Percentiles rank a stretch among this genome's conserved stretches.
Evolutionary conservation across 352 stramenopile genomes (phyloP).

Genomic region (Elongisporangium anandrum): DNA sequence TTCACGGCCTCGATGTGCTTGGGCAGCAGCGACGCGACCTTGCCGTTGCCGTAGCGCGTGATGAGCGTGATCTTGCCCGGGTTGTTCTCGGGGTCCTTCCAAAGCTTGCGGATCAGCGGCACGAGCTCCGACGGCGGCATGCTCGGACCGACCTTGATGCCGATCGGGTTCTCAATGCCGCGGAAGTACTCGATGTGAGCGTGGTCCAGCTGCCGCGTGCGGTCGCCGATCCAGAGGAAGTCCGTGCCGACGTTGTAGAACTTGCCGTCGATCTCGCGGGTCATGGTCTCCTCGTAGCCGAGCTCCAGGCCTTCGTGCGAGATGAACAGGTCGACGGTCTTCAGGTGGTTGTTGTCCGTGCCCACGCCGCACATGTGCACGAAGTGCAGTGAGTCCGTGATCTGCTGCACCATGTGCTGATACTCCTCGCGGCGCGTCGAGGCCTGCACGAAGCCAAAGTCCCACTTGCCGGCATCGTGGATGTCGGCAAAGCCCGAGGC

Average conservation of each 20-base stretch:
- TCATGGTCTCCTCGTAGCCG: constrained; percentile 98
- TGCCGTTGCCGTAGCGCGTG: constrained; percentile 96
- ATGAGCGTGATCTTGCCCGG: constrained; percentile 97
- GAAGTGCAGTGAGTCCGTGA: constrained; percentile 97
- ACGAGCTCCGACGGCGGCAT: constrained; percentile 94
- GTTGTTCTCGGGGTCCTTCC: constrained; percentile 89
- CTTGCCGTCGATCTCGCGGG: constrained; percentile 90
- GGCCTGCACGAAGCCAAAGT: constrained; percentile 97
- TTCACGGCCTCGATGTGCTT: constrained; percentile 96
- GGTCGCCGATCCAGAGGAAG: constrained; percentile 99
- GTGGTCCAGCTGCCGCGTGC: constrained; percentile 96
- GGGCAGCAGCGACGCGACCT: constrained; percentile 91
- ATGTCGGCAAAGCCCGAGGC: constrained; percentile 97
- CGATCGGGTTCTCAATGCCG: constrained; percentile 97
- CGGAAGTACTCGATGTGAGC: constrained; percentile 98
- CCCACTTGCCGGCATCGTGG: constrained; percentile 95
- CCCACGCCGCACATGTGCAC: constrained; percentile 94
- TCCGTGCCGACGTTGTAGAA: constrained; percentile 98
- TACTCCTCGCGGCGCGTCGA: constrained; percentile 92
- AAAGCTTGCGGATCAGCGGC: constrained; percentile 94
- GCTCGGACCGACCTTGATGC: constrained; percentile 97
- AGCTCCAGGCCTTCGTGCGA: constrained; percentile 98
- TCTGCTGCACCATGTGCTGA: constrained; percentile 95
- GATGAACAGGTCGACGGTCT: constrained; percentile 96
- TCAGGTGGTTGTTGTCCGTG: constrained; percentile 84